A percentile compares a stretch with the other conserved stretches of the same genome.
Evolutionary conservation across 805 yeast species (phyloP).

Genomic region (Saccharomycopsis sp.): DNA sequence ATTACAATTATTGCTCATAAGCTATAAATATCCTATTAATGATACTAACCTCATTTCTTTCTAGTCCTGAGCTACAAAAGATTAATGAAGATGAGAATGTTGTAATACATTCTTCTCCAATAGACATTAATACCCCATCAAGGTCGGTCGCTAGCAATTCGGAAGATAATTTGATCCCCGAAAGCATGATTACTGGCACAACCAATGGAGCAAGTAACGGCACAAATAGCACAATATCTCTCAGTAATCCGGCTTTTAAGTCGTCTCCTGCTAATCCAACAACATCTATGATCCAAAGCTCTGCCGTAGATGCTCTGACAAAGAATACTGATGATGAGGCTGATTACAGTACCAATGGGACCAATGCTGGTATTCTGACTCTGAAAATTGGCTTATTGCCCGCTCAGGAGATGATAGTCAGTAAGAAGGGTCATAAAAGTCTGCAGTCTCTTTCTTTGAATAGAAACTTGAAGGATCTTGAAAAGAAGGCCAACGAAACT

Average conservation of each 20-base stretch:
- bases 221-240: background rate
- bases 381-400: background rate
- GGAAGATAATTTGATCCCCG: background rate
- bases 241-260: slow-evolving; percentile 2
- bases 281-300: slow-evolving; percentile 11
- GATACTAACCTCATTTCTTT: background rate
- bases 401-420: background rate
- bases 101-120: background rate
- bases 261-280: slow-evolving; percentile 16
- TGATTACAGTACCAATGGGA: background rate
- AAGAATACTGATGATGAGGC: background rate
- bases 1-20: no score
- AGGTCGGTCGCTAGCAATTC: background rate
- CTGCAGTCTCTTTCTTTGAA: background rate
- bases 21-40: no score
- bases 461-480: slow-evolving; percentile 11
- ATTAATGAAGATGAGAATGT: background rate
- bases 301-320: background rate
- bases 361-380: background rate
- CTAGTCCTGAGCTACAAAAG: background rate
- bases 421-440: background rate
- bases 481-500: slow-evolving; percentile 6
- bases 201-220: background rate
- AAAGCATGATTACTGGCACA: background rate
- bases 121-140: background rate